Evolutionary conservation across 2,329 filamentous ascomycete genomes (phyloP).

Genomic region (Cladorrhinum sp.): DNA sequence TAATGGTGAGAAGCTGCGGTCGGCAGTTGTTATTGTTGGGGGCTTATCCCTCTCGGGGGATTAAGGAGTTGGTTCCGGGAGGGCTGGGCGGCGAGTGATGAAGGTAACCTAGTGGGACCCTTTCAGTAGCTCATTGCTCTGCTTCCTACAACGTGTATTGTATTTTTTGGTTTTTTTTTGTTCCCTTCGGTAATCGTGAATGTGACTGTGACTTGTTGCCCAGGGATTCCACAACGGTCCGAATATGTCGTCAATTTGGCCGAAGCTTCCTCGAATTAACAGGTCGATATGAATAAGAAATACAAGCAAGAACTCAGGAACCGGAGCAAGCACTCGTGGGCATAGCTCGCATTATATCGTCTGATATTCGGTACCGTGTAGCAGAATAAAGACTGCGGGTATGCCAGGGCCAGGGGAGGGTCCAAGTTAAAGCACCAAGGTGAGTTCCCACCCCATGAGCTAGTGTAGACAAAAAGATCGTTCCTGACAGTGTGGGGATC

Average conservation of each 20-base stretch:
- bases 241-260: constrained; percentile 3
- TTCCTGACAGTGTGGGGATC: constrained; percentile 45
- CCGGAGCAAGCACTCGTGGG: constrained; percentile 29
- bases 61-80: constrained; percentile 18
- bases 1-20: constrained; percentile 1
- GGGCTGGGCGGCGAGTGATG: constrained; percentile 17
- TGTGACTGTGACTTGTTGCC: constrained; percentile 5
- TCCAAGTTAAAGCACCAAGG: constrained; percentile 46
- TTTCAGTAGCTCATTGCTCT: constrained; percentile 23
- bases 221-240: constrained; percentile 8
- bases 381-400: constrained; percentile 28
- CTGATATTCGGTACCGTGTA: constrained; percentile 42
- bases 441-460: constrained; percentile 43
- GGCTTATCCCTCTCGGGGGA: constrained; percentile 7
- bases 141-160: constrained; percentile 15
- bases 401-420: constrained; percentile 35
- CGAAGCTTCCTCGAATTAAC: background rate
- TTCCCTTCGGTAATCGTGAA: constrained; percentile 5
- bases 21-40: constrained; percentile 13
- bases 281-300: constrained; percentile 9
- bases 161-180: constrained; percentile 4
- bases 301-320: constrained; percentile 13
- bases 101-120: constrained; percentile 17
- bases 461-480: constrained; percentile 43
- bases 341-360: constrained; percentile 46